Base-by-base conservation (phyloP, 208 protist genomes). In the Leishmania lainsoni region DNA sequence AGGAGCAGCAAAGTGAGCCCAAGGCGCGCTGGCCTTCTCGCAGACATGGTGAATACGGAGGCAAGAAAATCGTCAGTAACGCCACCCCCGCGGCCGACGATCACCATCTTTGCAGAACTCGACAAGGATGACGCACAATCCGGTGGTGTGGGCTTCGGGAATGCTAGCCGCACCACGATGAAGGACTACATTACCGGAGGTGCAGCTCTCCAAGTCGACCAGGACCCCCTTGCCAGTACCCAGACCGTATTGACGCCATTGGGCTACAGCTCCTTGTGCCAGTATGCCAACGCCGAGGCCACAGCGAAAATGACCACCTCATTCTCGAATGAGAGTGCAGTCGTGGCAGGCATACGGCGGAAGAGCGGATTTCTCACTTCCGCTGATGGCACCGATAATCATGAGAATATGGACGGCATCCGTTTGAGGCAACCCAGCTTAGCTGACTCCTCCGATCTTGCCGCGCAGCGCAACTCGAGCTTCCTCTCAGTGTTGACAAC, bases 31-130 rank as follows among this genome's bases (percentile, higher is more conserved):
- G 51, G 29, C 22, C 26, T 1, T 17, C 29, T 49, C 32, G 20
- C 65, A 32, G 29, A 1, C 66, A 56, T 29, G 51, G 32, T 66
- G 58, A 20, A 26, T 12, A 56, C 69, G 5, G 26, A 5, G 8
- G 16, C 75, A 0, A n/a, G 42, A 51, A 48, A 26, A 42, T 22
- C 76, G 69, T 17, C 75, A 32, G 39, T n/a, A 22, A 32, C 35
- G 77, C 74, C 59, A 32, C 80, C 66, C 2, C 45, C 76, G 4
- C 84, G 83, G 20, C 81, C 74, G 9, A 89, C 74, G 59, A 63
- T 95, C 59, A 91, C 86, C 32, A 91, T 95, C 75, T 81, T 88
- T 73, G 90, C 89, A 5, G 83, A 86, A 22, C 42, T 88, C 35
- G 83, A 91, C 61, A 81, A 90, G 9, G 78, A 78, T 5, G 80